Base-by-base conservation (phyloP, 805 yeast genomes). In the Teunomyces barrocoloradensis region DNA sequence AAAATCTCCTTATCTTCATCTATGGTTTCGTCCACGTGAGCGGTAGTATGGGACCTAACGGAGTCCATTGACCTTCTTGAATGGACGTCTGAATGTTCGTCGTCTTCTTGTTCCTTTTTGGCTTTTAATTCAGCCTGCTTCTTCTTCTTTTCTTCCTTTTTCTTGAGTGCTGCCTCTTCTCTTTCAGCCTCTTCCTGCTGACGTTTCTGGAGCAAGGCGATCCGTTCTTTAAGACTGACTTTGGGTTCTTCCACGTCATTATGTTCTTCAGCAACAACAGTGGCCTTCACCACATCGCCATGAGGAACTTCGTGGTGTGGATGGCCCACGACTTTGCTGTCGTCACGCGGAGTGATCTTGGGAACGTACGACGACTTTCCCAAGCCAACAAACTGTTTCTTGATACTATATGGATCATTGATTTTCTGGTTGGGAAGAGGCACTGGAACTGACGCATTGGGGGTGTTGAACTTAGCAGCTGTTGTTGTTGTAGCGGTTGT, bases 221-320 rank as follows among this genome's bases (percentile, higher is more conserved):
- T 89, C 54, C 98, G 78, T 56, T 94, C 97, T 61, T 86, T 86
- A 57, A 92, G 72, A 48, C 95, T 85, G 71, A 90, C 67, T 55
- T 87, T 83, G 6, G 96, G 96, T 29, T 77, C 80, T 28, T 77
- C 85, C 45, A 73, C 70, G 15, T 58, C 53, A 6, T 74, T 80
- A 48, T 79, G 80, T 47, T 74, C 70, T 21, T 59, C 54, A 6
- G 61, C 57, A 7, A 55, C 53, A 5, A 57, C 53, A 49, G 57
- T 52, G 48, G 56, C 59, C 46, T 52, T 63, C 47, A 53, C 71
- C 18, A 64, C 53, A 30, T 59, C 65, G 23, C 58, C 48, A n/a
- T 48, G 50, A 15, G 59, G 58, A 6, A 56, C 53, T 27, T 64
- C 64, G 39, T 62, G 63, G 50, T 56, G 58, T 20, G 63, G 62